Base-by-base conservation (phyloP, 345 rosid genomes). In the Alliaria petiolata region DNA sequence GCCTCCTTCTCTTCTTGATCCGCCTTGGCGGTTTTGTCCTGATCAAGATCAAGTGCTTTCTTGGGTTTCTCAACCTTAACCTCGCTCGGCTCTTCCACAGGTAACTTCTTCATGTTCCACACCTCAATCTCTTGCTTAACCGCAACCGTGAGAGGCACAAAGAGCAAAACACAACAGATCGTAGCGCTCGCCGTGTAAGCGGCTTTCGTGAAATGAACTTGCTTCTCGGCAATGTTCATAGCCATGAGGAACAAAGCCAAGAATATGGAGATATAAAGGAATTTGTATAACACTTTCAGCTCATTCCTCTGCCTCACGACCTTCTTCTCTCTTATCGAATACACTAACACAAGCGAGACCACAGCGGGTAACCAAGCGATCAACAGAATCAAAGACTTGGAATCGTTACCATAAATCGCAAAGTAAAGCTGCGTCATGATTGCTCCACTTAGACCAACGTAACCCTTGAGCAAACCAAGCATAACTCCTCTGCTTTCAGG, bases 301-400 rank as follows among this genome's bases (percentile, higher is more conserved):
- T 93, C 96, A 49, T 86, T 83, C 7, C 82, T 83, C 38, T 83
- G 85, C 56, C 87, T 78, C 38, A 81, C 81, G 3, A 80, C 76
- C 63, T 75, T 82, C 67, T 81, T 70, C 7, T 72, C 79, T 73
- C 97, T 67, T 70, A 90, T 84, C 33, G 87, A 84, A 70, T 85
- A 85, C 28, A 85, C 95, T 75, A 92, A 89, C 19, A 84, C 73
- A 2, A 92, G 83, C 4, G 95, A 89, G 7, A 90, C 53, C 15
- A 87, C 93, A 44, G 95, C 89, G 1, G 98, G 97, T 10, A 93
- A 79, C 97, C 98, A 93, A 0, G 80, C 95, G 49, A 88, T 85
- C 49, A 90, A 85, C 15, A 92, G 81, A 67, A 92, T 86, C 35
- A 92, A 72, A 60, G 97, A 85, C 55, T 85, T 86, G 0, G 96